A percentile compares a stretch with the other conserved stretches of the same genome.
Evolutionary conservation across 1,284 basidiomycete species (phyloP).

Genomic region (Psilocybe mexicana): DNA sequence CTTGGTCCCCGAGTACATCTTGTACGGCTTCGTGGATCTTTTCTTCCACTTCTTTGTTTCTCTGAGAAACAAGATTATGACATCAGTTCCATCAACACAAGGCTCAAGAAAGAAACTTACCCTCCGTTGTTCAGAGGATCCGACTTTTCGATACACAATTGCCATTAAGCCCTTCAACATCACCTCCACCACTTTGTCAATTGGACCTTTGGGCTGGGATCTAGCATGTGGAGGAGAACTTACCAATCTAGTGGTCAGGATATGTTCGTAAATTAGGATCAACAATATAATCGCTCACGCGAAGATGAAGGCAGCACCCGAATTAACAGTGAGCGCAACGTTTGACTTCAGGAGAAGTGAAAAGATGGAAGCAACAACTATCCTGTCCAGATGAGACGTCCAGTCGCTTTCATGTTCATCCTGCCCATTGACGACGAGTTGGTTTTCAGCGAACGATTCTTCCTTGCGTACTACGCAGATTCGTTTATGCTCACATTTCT

Average conservation of each 20-base stretch:
- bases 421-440: not conserved
- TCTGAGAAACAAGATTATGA: not conserved
- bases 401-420: constrained; percentile 9
- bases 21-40: constrained; percentile 16
- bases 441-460: not conserved
- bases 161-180: not conserved
- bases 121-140: constrained; percentile 9
- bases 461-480: not conserved
- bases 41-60: constrained; percentile 14
- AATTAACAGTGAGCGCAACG: constrained; percentile 20
- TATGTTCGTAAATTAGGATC: not conserved
- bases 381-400: constrained; percentile 5
- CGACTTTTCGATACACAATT: constrained; percentile 2
- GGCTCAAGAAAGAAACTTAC: not conserved
- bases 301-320: constrained; percentile 17
- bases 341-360: constrained; percentile 16
- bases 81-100: not conserved
- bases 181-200: not conserved
- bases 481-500: constrained; percentile 14
- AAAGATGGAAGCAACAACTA: constrained; percentile 17
- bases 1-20: constrained; percentile 19
- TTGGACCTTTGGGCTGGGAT: not conserved
- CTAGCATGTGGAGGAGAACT: not conserved
- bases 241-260: not conserved
- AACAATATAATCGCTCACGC: constrained; percentile 3